Evolutionary conservation across 805 yeast species (phyloP).

Genomic region (Hagleromyces aurorensis): DNA sequence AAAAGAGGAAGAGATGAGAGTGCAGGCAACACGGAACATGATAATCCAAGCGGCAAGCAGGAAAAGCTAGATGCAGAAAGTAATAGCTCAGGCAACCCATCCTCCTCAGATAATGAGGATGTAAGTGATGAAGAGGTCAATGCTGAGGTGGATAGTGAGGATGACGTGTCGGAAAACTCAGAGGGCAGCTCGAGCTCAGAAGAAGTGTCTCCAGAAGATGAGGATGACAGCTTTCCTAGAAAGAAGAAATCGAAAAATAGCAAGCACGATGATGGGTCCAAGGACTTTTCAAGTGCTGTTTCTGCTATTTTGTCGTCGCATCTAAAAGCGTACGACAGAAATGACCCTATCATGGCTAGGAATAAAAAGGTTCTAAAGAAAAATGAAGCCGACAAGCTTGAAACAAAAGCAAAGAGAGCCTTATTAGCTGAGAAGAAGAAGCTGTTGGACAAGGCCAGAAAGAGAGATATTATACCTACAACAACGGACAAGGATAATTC

Average conservation of each 20-base stretch:
- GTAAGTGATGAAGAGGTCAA: conserved; percentile 19
- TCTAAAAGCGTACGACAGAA: conserved; percentile 80
- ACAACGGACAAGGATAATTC: conserved; percentile 40
- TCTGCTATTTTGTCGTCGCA: conserved; percentile 76
- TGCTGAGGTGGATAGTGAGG: conserved; percentile 19
- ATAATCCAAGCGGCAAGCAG: no score
- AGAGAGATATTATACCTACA: conserved; percentile 57
- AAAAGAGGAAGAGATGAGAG: conserved; percentile 8
- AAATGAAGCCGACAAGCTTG: conserved; percentile 73
- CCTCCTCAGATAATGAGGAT: conserved; percentile 16
- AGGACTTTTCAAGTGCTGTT: conserved; percentile 73
- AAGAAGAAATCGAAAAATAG: conserved; percentile 49
- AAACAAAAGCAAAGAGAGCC: conserved; percentile 70
- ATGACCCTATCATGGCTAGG: conserved; percentile 86
- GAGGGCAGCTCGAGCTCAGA: conserved; percentile 19
- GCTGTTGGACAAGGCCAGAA: conserved; percentile 56
- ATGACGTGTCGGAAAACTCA: conserved; percentile 16
- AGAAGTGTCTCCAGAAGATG: conserved; percentile 23
- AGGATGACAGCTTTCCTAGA: conserved; percentile 36
- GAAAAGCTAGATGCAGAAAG: no score
- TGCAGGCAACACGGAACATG: no score
- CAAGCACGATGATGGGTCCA: conserved; percentile 62
- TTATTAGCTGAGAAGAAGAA: conserved; percentile 64
- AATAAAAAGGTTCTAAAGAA: conserved; percentile 62
- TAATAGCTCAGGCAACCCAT: no score